Evolutionary conservation across 495 filamentous ascomycete species (phyloP), one percentile per base, ranked within the genome.

Genomic region (Cercophora samala): DNA sequence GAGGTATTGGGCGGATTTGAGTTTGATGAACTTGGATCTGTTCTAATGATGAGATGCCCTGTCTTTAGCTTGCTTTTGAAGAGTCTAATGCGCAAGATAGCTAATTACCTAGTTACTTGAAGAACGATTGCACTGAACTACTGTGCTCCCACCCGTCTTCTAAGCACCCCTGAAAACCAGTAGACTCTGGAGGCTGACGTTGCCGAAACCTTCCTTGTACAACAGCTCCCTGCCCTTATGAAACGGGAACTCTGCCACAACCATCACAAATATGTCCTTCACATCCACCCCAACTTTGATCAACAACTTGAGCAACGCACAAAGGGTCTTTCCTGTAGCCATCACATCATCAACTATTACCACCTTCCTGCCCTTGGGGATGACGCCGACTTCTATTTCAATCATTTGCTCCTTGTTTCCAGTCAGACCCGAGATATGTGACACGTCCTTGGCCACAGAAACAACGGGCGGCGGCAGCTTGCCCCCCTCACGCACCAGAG

Each of bases 331-430:
- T 62, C 86, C 87, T 29, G 84, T 86, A 46, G 86, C 81, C 69
- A 89, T 82, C 64, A 88, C 86, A 77, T 90, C 87, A 73, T 90
- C 87, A 58, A 90, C 80, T 6, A 90, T 81, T 66, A 89, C 76
- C 19, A 89, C 83, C 56, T 79, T 79, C 19, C 76, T 76, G 24
- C 76, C 81, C 53, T 21, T 73, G 4, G 78, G 77, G 60, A 89
- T 66, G 58, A 79, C 74, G 75, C 79, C 77, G 64, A 71, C 72
- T 25, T 79, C 77, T 72, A 90, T 84, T 75, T 88, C 86, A 17
- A 90, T 81, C 56, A 68, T 68, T 79, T 78, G 70, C 58, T 69
- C 66, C 68, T 69, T 42, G 21, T 70, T 69, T 37, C 77, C 75
- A 73, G 60, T 67, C 66, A 73, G 75, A 73, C 81, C 81, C 32